Base-by-base conservation (phyloP, 805 yeast species). In the Candida berthetii region DNA sequence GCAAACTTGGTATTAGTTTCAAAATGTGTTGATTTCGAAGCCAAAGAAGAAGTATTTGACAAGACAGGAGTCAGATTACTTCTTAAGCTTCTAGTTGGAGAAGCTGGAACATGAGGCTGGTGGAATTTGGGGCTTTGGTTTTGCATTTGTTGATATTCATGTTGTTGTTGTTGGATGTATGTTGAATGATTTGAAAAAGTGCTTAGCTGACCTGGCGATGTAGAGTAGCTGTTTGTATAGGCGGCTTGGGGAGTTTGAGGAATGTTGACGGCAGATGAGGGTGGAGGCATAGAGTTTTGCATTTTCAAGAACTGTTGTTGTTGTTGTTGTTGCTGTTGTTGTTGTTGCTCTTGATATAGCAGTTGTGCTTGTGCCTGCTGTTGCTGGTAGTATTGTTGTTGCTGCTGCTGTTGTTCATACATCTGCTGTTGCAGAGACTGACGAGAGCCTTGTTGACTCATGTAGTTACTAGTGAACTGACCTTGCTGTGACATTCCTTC, bases 371-470 rank as follows among this genome's bases (percentile, higher is more conserved):
- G 52, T 4, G 38, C 42, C 10, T 49, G 55, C 13, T 50, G 59
- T 29, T 60, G 62, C 38, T 60, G 68, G 11, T 59, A 64, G 22
- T 56, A 57, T 20, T 52, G 50, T 39, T 54, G 57, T 34, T 58
- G 62, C 36, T 58, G 61, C 17, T 49, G 60, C 29, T 60, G 65
- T 27, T 55, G 55, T 39, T 60, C 64, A 38, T 59, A 63, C 35
- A 53, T 62, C 36, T 57, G 60, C 25, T 52, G 64, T 42, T 62
- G 69, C 17, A 66, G 47, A 1, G 71, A 66, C 34, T 58, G 68
- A 15, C 64, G 68, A 1, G 71, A 66, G 16, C 58, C 61, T 43
- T 65, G 70, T 35, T 62, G 68, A 38, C 56, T 57, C 60, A 62
- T 55, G 41, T 65, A 65, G 38, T 58, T 62, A 6, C 57, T 43